These are phyloP conservation scores for Exsudoporus frostii DNA, from an alignment of 768 basidiomycete species.

Conservation along the genomic window DNA sequence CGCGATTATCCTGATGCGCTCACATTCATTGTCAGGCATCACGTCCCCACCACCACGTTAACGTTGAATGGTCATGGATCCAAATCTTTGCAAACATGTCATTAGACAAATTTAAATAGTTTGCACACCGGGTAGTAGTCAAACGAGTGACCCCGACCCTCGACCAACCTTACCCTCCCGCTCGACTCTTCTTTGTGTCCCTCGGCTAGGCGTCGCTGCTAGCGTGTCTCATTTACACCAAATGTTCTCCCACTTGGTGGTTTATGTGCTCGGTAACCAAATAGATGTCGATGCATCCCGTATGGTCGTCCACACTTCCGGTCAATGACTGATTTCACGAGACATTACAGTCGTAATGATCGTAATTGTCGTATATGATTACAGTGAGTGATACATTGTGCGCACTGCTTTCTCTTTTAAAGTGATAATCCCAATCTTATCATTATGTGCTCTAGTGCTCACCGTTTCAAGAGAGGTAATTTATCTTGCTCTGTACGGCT, in stretches of 20 bases:
- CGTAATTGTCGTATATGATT: slow-evolving; percentile 8
- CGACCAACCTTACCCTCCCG: neutral
- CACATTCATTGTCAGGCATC: too few species aligned
- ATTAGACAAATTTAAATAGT: too few species aligned
- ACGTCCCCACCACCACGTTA: too few species aligned
- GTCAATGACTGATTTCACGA: neutral
- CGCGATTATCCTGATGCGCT: too few species aligned
- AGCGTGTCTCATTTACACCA: neutral
- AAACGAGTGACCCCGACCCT: too few species aligned
- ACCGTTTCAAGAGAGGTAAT: slow-evolving; percentile 13
- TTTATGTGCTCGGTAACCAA: too few species aligned
- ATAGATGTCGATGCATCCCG: neutral
- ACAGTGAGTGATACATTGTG: neutral
- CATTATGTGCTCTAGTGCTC: slow-evolving; percentile 4
- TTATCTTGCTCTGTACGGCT: neutral
- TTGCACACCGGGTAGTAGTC: too few species aligned
- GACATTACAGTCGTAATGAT: neutral
- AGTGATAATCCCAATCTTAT: neutral
- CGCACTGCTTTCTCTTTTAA: neutral
- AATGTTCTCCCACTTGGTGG: slow-evolving; percentile 5
- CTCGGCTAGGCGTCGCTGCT: neutral
- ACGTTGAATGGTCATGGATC: too few species aligned
- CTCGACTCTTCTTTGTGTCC: neutral
- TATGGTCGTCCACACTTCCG: neutral
- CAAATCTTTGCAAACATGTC: too few species aligned